Percentiles rank a stretch among this genome's conserved stretches.
phyloP scores from a whole-genome alignment of 1,284 basidiomycete genomes.

The Irpex lacteus region DNA sequence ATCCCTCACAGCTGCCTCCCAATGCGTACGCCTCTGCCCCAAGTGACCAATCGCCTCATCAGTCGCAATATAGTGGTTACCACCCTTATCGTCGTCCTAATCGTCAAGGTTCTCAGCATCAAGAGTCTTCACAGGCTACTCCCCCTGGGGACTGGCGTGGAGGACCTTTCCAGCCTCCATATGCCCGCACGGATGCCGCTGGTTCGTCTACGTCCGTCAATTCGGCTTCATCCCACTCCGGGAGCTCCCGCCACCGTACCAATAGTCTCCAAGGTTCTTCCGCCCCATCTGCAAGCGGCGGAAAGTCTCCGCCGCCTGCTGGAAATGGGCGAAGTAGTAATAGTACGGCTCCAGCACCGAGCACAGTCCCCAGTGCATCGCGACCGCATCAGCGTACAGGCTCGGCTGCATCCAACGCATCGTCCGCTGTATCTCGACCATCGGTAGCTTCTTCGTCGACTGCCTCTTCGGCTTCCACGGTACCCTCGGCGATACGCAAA shows the following conservation, averaged over 20 bases:
- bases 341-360: constrained; percentile 22
- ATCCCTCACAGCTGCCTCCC: constrained; percentile 38
- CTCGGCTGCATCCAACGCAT: constrained; percentile 36
- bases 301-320: constrained; percentile 27
- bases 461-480: constrained; percentile 30
- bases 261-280: constrained; percentile 45
- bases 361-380: constrained; percentile 23
- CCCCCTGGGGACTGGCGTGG: constrained; percentile 45
- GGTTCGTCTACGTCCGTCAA: constrained; percentile 73
- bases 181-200: constrained; percentile 72
- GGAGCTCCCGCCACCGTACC: constrained; percentile 53
- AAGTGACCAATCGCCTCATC: constrained; percentile 24
- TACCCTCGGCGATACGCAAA: constrained; percentile 46
- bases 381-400: constrained; percentile 44
- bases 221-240: constrained; percentile 46
- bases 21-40: constrained; percentile 37
- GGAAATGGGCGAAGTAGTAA: constrained; percentile 24
- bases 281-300: constrained; percentile 21
- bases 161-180: constrained; percentile 56
- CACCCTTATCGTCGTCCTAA: constrained; percentile 79
- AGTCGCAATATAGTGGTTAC: constrained; percentile 58
- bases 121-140: constrained; percentile 36
- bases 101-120: constrained; percentile 38
- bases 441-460: constrained; percentile 32
- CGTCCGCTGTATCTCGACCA: constrained; percentile 32